These are phyloP conservation scores for Anthracocystis panici-leucophaei DNA, from an alignment of 1,284 basidiomycete genomes.

Conservation along the genomic window DNA sequence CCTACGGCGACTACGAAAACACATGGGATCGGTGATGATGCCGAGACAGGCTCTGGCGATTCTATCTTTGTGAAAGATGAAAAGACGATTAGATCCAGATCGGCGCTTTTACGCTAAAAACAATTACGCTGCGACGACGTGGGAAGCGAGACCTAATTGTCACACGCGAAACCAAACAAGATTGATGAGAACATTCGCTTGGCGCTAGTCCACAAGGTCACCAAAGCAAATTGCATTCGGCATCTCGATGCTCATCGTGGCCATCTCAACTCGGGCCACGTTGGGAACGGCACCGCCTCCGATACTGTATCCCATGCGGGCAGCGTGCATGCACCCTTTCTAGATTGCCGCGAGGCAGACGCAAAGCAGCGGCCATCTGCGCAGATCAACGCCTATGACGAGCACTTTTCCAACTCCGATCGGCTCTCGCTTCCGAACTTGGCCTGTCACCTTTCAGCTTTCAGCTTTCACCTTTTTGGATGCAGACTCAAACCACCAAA, in stretches of 20 bases:
- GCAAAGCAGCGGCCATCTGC: not conserved
- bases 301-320: not conserved
- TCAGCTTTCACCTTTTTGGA: not conserved
- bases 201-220: not conserved
- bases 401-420: conserved; percentile 22
- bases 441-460: not conserved
- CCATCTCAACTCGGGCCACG: not conserved
- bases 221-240: not conserved
- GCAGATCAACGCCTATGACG: conserved; percentile 3
- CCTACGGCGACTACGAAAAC: not conserved
- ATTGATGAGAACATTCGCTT: conserved; percentile 11
- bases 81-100: not conserved
- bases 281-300: conserved; percentile 7
- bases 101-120: not conserved
- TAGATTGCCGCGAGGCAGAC: not conserved
- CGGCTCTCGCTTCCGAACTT: not conserved
- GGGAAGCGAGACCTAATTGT: conserved; percentile 33
- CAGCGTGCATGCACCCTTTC: not conserved
- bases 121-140: not conserved
- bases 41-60: not conserved
- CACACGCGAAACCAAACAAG: conserved; percentile 17
- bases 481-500: no score
- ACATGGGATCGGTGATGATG: not conserved
- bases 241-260: not conserved
- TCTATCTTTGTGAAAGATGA: no score